Base-by-base conservation (phyloP, 495 filamentous ascomycete genomes). In the Talaromyces adpressus region DNA sequence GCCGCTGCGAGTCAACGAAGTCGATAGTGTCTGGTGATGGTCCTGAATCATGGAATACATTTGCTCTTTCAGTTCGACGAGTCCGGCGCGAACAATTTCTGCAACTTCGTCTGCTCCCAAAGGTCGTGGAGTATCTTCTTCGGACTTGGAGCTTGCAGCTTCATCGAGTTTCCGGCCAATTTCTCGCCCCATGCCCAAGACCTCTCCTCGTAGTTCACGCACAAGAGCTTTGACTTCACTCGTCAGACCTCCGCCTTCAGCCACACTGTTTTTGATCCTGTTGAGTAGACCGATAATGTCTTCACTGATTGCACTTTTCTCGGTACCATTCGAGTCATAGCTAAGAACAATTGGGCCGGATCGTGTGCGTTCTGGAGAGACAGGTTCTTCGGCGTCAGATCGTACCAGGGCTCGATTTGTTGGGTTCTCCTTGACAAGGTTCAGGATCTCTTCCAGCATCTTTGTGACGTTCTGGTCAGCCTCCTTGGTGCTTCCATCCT, bases 101-200 rank as follows among this genome's bases (percentile, higher is more conserved):
- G 85, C 84, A 41, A 98, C 84, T 65, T 96, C 89, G 29, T 88
- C 88, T 41, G 84, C 81, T 41, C 81, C 82, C 2, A 80, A 77
- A 6, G 78, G 74, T 18, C 71, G 72, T 4, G 82, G 76, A 56
- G 81, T 77, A 41, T 81, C 82, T 27, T 72, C 71, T 12, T 77
- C 73, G 11, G 73, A 71, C 27, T 73, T 73, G 30, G 73, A 71
- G 34, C 72, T 70, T 30, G 85, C 82, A 2, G 82, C 79, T 51
- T 90, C 83, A 61, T 96, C 91, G 2, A 97, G 79, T 69, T 89
- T 87, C n/a, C 89, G 85, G 30, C 88, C 91, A 29, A 97, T 82
- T 66, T 96, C 88, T 62, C 92, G 81, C 5, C 92, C 91, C 93
- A 97, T 96, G 4, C 91, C 92, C 2, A 97, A 83, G 7, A 98